Evolutionary conservation across 192 early-diverging fungal genomes (phyloP).

Genomic region (Borealophlyctis nickersoniae): DNA sequence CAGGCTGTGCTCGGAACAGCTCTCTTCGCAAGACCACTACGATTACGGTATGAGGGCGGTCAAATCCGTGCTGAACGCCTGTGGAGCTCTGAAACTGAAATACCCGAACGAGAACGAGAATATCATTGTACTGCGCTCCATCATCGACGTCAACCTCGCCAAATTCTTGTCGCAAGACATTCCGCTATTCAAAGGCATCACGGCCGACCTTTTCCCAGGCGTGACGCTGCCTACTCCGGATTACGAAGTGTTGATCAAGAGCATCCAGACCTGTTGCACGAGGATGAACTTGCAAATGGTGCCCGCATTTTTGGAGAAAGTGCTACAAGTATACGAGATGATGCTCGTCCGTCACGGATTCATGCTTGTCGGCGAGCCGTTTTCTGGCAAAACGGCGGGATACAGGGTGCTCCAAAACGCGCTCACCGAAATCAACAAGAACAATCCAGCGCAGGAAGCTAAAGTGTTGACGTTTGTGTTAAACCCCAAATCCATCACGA

Average conservation of each 20-base stretch:
- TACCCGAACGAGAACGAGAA: conserved; percentile 60
- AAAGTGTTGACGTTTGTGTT: conserved; percentile 48
- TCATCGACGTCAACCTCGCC: conserved; percentile 61
- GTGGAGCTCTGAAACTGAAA: conserved; percentile 56
- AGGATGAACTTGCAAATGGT: conserved; percentile 51
- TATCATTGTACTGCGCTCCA: conserved; percentile 54
- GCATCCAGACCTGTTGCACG: conserved; percentile 42
- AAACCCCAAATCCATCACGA: conserved; percentile 63
- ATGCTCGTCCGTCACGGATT: conserved; percentile 62
- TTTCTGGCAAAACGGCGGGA: conserved; percentile 54
- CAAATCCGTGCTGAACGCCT: conserved; percentile 55
- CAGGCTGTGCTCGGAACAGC: conserved; percentile 57
- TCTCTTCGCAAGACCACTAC: conserved; percentile 62
- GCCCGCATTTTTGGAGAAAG: conserved; percentile 56
- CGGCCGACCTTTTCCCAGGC: conserved; percentile 62
- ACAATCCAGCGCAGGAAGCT: conserved; percentile 37
- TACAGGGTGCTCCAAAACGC: conserved; percentile 51
- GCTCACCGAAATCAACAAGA: conserved; percentile 49
- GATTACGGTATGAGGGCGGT: conserved; percentile 65
- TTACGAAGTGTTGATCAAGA: conserved; percentile 45
- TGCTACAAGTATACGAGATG: conserved; percentile 63
- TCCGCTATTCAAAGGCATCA: conserved; percentile 61
- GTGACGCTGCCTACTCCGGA: conserved; percentile 53
- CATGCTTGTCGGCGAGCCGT: conserved; percentile 60
- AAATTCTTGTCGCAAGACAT: conserved; percentile 63